Conservation (phyloP, 164 flowering plant genomes). For the Aristolochia californica region DNA sequence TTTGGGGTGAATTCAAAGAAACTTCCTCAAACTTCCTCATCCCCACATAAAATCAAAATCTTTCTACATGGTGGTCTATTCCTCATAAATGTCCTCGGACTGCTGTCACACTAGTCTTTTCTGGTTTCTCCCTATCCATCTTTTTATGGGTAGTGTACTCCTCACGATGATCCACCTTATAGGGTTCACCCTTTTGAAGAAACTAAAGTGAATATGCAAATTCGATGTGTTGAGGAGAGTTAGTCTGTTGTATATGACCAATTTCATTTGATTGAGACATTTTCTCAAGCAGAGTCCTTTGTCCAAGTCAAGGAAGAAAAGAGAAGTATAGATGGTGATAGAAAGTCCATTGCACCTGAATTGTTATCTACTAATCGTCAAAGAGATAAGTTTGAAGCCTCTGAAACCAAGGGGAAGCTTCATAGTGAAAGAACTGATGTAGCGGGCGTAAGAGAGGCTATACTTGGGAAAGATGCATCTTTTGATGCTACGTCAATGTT, state of each 20-base stretch:
- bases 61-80: too few relatives aligned
- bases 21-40: too few relatives aligned
- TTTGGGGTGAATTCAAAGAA: too few relatives aligned
- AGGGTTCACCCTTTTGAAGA: not conserved
- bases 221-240: not conserved
- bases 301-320: slow-evolving; percentile 30
- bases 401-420: slow-evolving; percentile 24
- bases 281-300: slow-evolving; percentile 23
- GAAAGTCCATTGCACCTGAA: slow-evolving; percentile 22
- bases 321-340: slow-evolving; percentile 16
- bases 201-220: too few relatives aligned
- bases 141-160: not conserved
- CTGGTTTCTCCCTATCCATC: not conserved
- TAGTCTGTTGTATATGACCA: not conserved
- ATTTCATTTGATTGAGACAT: not conserved
- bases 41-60: too few relatives aligned
- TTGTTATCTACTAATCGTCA: slow-evolving; percentile 18
- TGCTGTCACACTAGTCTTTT: not conserved
- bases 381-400: slow-evolving; percentile 22
- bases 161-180: not conserved
- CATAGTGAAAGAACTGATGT: slow-evolving; percentile 10
- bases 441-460: slow-evolving; percentile 15
- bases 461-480: slow-evolving; percentile 16
- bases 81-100: too few relatives aligned
- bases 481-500: slow-evolving; percentile 14